Conservation (phyloP, 1,139 yeast species). For the Yamadazyma friedrichii region DNA sequence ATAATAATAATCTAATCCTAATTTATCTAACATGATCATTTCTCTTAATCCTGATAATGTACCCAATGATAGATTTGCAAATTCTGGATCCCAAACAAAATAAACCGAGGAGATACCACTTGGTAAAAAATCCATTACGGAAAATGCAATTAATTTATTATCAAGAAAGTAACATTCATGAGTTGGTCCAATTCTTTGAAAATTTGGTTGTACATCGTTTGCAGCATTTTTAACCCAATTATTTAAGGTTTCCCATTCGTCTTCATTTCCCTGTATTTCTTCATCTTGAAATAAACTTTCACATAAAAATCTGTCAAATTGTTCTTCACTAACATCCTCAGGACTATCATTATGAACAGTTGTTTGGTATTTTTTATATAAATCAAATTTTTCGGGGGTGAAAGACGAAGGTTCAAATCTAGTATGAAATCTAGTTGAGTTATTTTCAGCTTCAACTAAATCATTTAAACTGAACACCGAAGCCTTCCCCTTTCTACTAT, state of each 20-base stretch:
- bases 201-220: constrained; percentile 13
- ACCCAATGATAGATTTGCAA: constrained; percentile 69
- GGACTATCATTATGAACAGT: constrained; percentile 63
- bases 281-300: constrained; percentile 52
- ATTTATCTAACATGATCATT: constrained; percentile 47
- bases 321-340: constrained; percentile 38
- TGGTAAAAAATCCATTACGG: constrained; percentile 77
- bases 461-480: constrained; percentile 17
- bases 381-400: constrained; percentile 58
- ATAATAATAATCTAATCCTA: constrained; percentile 54
- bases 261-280: constrained; percentile 24
- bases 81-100: constrained; percentile 87
- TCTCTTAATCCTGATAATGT: constrained; percentile 77
- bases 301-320: constrained; percentile 69
- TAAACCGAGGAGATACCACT: constrained; percentile 80
- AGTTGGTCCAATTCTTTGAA: constrained; percentile 41
- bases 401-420: constrained; percentile 53
- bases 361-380: constrained; percentile 71
- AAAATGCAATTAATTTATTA: constrained; percentile 66
- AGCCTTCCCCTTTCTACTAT: neutral
- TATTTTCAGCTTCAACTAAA: constrained; percentile 23
- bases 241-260: constrained; percentile 30
- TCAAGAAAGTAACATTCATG: constrained; percentile 80
- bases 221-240: constrained; percentile 24
- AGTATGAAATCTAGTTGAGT: constrained; percentile 42